Evolutionary conservation across 805 yeast species (phyloP).

Genomic region (Yamadazyma laniorum): DNA sequence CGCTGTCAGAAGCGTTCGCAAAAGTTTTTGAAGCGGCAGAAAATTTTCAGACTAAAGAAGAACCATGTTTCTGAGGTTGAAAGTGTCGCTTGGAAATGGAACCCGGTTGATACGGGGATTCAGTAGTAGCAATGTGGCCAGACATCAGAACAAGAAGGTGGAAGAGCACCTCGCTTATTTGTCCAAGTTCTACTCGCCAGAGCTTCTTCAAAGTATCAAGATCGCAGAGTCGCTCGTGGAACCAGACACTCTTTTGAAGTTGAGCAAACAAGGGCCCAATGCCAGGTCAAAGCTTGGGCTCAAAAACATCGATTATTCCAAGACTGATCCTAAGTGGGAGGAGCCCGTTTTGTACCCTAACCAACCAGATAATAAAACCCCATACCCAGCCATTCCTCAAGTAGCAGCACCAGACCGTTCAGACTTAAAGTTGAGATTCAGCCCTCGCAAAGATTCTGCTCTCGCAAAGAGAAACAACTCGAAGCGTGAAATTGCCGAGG

Average conservation of each 20-base stretch:
- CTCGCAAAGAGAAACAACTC: conserved; percentile 10
- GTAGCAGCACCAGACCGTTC: conserved; percentile 52
- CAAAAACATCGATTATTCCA: conserved; percentile 56
- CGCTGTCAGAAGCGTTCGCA: not conserved
- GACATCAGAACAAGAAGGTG: conserved; percentile 15
- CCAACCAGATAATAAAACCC: conserved; percentile 48
- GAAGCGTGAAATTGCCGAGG: conserved; percentile 47
- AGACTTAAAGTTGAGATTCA: conserved; percentile 37
- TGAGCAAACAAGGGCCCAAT: conserved; percentile 30
- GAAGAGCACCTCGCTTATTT: conserved; percentile 53
- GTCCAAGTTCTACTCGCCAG: conserved; percentile 77
- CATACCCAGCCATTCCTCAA: conserved; percentile 58
- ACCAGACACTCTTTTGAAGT: conserved; percentile 55
- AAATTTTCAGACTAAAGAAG: conserved; percentile 2
- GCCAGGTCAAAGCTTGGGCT: conserved; percentile 61
- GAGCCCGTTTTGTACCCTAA: conserved; percentile 50
- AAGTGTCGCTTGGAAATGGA: not conserved
- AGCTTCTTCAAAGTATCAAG: conserved; percentile 74
- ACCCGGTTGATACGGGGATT: conserved; percentile 1
- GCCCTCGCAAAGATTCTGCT: conserved; percentile 16
- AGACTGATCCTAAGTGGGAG: conserved; percentile 76
- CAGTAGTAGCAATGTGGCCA: not conserved
- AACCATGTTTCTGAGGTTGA: conserved; percentile 5
- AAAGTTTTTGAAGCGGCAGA: too few relatives aligned
- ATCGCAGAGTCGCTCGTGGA: conserved; percentile 74